Percentiles rank a stretch among this genome's conserved stretches.
phyloP scores from a whole-genome alignment of 2,329 filamentous ascomycete genomes.

The Graphilbum sp. region DNA sequence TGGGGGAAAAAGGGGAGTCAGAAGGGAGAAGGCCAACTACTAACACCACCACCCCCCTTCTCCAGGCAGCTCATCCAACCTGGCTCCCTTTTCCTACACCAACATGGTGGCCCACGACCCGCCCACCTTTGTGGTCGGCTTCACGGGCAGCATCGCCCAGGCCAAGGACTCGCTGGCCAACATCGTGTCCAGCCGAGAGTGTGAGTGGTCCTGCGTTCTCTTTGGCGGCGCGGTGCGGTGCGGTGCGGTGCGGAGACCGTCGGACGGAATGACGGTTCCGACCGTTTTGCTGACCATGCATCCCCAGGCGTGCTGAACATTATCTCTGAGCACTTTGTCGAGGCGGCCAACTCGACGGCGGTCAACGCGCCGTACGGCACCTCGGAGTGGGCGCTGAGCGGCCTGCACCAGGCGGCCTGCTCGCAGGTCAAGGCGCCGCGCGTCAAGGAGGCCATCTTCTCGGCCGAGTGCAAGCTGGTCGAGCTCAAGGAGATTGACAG shows the following conservation, averaged over 20 bases:
- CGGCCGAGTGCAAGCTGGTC: conserved; percentile 65
- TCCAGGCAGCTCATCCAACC: conserved; percentile 35
- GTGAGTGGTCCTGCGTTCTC: no score
- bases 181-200: conserved; percentile 54
- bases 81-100: conserved; percentile 81
- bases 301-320: conserved; percentile 60
- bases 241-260: neutral
- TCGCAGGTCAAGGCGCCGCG: conserved; percentile 43
- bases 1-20: no score
- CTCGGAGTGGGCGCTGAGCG: conserved; percentile 66
- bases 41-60: neutral
- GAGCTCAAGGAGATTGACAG: conserved; percentile 65
- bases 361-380: conserved; percentile 64
- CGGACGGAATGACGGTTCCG: no score
- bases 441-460: conserved; percentile 70
- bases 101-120: conserved; percentile 75
- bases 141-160: conserved; percentile 24
- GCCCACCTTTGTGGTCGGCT: conserved; percentile 56
- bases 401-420: conserved; percentile 51
- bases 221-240: neutral
- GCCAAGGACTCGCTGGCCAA: conserved; percentile 73
- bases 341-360: conserved; percentile 70
- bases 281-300: no score
- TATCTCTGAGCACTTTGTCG: conserved; percentile 67
- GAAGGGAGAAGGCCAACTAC: neutral